Evolutionary conservation across 148 eudicot genomes (phyloP).

Genomic region (Bassia scoparia): DNA sequence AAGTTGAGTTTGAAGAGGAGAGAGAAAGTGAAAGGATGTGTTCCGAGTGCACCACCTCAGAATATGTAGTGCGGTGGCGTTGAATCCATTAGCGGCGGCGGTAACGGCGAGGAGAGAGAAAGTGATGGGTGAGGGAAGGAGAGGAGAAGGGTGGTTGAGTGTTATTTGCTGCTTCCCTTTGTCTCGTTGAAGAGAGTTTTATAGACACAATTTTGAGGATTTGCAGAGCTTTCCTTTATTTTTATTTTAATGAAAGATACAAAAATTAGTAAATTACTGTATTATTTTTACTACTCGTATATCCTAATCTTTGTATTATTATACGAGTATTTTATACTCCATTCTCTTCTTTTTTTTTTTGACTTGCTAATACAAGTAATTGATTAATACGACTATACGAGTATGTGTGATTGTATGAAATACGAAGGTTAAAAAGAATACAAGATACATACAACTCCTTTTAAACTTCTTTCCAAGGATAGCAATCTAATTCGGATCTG

Average conservation of each 20-base stretch:
- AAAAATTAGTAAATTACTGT: too few relatives aligned
- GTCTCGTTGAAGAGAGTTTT: slow-evolving; percentile 24
- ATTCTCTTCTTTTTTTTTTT: too few relatives aligned
- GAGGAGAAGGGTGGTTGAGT: slow-evolving; percentile 33
- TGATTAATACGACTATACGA: too few relatives aligned
- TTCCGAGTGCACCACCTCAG: neutral
- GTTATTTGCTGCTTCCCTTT: slow-evolving; percentile 18
- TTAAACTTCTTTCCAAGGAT: too few relatives aligned
- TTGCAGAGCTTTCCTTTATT: neutral
- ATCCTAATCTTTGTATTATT: too few relatives aligned
- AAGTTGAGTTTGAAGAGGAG: neutral
- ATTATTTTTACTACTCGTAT: too few relatives aligned
- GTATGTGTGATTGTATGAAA: too few relatives aligned
- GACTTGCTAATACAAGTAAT: too few relatives aligned
- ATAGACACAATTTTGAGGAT: slow-evolving; percentile 7
- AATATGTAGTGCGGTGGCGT: neutral
- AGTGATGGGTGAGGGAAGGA: neutral
- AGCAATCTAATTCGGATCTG: too few relatives aligned
- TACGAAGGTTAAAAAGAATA: too few relatives aligned
- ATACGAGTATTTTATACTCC: too few relatives aligned
- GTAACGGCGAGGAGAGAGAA: slow-evolving; percentile 21
- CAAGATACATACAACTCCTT: too few relatives aligned
- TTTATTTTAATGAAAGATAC: neutral
- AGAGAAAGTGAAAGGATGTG: neutral
- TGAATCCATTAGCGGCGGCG: slow-evolving; percentile 8